phyloP scores from a whole-genome alignment of 2,329 filamentous ascomycete genomes.

The Endocalyx cinctus region DNA sequence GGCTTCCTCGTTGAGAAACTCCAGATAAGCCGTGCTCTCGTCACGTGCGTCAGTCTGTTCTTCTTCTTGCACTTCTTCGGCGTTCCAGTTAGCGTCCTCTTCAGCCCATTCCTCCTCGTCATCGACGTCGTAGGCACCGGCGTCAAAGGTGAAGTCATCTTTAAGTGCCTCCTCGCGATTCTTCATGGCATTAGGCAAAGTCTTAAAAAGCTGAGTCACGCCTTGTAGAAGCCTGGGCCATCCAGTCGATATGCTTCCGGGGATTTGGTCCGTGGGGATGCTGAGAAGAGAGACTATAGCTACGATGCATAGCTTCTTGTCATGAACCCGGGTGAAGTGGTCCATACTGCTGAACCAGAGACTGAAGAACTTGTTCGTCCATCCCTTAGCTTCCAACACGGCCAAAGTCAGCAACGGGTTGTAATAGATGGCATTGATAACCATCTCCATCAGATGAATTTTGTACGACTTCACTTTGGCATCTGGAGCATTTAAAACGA shows the following conservation, averaged over 20 bases:
- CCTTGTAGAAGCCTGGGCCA: slow-evolving; percentile 89
- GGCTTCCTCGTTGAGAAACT: slow-evolving; percentile 93
- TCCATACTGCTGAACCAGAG: slow-evolving; percentile 97
- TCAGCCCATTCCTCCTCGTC: slow-evolving; percentile 80
- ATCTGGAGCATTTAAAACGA: slow-evolving; percentile 67
- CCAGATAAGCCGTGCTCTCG: slow-evolving; percentile 89
- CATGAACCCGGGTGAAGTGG: slow-evolving; percentile 86
- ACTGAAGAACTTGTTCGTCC: slow-evolving; percentile 99
- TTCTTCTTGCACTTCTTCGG: slow-evolving; percentile 66
- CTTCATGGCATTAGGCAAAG: slow-evolving; percentile 80
- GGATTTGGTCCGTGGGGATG: slow-evolving; percentile 75
- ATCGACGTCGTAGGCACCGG: slow-evolving; percentile 55
- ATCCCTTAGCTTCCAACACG: slow-evolving; percentile 82
- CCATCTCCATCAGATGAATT: slow-evolving; percentile 97
- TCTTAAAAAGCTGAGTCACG: slow-evolving; percentile 86
- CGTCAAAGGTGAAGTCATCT: slow-evolving; percentile 74
- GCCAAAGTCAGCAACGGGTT: slow-evolving; percentile 82
- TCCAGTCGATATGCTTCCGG: slow-evolving; percentile 86
- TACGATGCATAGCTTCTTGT: slow-evolving; percentile 97
- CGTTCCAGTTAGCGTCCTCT: slow-evolving; percentile 77
- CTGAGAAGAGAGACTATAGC: slow-evolving; percentile 84
- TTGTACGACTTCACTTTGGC: slow-evolving; percentile 88
- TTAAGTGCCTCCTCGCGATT: slow-evolving; percentile 89
- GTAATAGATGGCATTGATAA: slow-evolving; percentile 98
- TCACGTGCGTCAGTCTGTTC: slow-evolving; percentile 67